These are phyloP conservation scores for Tolypocladium album DNA, from an alignment of 2,329 filamentous ascomycete genomes.

Conservation along the genomic window DNA sequence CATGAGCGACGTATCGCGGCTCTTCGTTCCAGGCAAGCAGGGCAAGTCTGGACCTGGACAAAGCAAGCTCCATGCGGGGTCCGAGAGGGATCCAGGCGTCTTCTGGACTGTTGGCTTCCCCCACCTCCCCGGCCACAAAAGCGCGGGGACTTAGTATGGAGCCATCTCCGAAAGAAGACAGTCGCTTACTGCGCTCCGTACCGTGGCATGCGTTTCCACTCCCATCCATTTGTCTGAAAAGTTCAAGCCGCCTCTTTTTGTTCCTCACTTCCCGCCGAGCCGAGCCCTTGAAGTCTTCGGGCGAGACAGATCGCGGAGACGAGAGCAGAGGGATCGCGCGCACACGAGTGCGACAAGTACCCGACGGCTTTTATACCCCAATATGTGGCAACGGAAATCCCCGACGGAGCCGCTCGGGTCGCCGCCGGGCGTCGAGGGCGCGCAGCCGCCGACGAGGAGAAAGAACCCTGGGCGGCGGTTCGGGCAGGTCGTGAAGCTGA, in stretches of 20 bases:
- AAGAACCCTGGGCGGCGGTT: constrained; percentile 43
- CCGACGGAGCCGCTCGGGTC: constrained; percentile 6
- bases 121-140: background rate
- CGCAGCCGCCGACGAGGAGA: constrained; percentile 8
- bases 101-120: background rate
- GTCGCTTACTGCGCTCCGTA: background rate
- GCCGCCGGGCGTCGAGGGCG: background rate
- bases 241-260: background rate
- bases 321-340: background rate
- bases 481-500: constrained; percentile 64
- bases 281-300: background rate
- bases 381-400: constrained; percentile 14
- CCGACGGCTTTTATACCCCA: background rate
- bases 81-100: background rate
- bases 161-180: background rate
- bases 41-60: background rate
- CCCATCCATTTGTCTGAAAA: background rate
- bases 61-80: background rate
- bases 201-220: background rate
- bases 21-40: background rate
- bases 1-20: background rate
- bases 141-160: background rate
- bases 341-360: background rate
- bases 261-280: background rate
- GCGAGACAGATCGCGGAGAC: background rate